Percentiles rank a stretch among this genome's conserved stretches.
phyloP scores from a whole-genome alignment of 768 basidiomycete species.

The Russula abietina region DNA sequence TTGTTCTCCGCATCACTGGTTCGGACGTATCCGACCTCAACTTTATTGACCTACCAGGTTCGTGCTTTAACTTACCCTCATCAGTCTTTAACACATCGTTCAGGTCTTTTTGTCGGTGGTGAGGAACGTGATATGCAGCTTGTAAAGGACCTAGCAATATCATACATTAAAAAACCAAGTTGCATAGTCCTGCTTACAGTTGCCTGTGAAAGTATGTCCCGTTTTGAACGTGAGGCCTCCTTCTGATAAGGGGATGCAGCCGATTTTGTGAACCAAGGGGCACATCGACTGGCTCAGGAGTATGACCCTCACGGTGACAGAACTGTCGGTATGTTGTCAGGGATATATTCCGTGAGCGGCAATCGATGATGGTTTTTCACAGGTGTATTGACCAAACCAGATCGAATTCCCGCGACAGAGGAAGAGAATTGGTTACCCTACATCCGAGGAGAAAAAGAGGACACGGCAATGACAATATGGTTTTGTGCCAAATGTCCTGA shows the following conservation, averaged over 20 bases:
- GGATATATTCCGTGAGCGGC: neutral
- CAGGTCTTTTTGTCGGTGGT: slow-evolving; percentile 53
- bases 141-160: slow-evolving; percentile 48
- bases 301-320: slow-evolving; percentile 57
- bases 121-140: slow-evolving; percentile 47
- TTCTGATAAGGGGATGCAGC: slow-evolving; percentile 36
- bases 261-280: slow-evolving; percentile 76
- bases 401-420: slow-evolving; percentile 36
- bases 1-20: slow-evolving; percentile 38
- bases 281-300: slow-evolving; percentile 55
- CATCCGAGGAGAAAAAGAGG: slow-evolving; percentile 46
- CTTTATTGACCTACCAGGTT: slow-evolving; percentile 40
- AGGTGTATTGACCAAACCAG: slow-evolving; percentile 23
- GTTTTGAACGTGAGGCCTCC: too few species aligned
- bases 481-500: slow-evolving; percentile 41
- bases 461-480: slow-evolving; percentile 48
- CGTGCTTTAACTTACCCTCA: neutral
- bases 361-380: neutral
- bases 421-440: slow-evolving; percentile 51
- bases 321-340: slow-evolving; percentile 52
- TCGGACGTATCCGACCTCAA: slow-evolving; percentile 37
- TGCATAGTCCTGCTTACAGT: slow-evolving; percentile 58
- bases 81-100: neutral
- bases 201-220: slow-evolving; percentile 55
- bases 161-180: slow-evolving; percentile 56